A percentile compares a stretch with the other conserved stretches of the same genome.
These are phyloP conservation scores for Elsinoe perseae DNA, from an alignment of 2,329 filamentous ascomycete genomes.

Conservation along the genomic window DNA sequence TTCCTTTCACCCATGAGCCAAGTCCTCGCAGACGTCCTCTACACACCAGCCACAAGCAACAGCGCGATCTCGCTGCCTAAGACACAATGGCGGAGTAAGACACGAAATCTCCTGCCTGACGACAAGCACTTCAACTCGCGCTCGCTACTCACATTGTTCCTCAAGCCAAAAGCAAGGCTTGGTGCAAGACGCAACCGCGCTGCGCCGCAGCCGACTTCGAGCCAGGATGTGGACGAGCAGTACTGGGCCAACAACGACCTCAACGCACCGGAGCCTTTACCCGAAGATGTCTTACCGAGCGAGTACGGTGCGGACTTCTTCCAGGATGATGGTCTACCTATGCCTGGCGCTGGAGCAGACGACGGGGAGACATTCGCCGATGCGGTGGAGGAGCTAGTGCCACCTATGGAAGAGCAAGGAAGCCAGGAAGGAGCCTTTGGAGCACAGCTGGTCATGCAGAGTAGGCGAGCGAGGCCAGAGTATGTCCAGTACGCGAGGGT, in stretches of 20 bases:
- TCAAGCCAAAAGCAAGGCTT: constrained; percentile 87
- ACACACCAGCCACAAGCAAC: constrained; percentile 73
- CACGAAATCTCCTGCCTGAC: constrained; percentile 84
- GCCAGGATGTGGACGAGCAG: constrained; percentile 83
- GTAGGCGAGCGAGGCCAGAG: constrained; percentile 52
- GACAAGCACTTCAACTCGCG: constrained; percentile 98
- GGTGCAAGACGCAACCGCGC: constrained; percentile 51
- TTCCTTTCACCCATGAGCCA: constrained; percentile 69
- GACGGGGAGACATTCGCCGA: constrained; percentile 71
- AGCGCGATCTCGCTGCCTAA: constrained; percentile 78
- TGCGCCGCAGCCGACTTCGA: constrained; percentile 46
- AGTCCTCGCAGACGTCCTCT: constrained; percentile 64
- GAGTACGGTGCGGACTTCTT: constrained; percentile 98
- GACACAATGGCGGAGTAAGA: constrained; percentile 92
- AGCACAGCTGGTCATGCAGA: constrained; percentile 55
- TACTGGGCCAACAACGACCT: constrained; percentile 76
- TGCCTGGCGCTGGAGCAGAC: constrained; percentile 56
- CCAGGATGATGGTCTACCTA: constrained; percentile 71
- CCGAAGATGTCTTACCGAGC: constrained; percentile 54
- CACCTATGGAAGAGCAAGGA: constrained; percentile 48
- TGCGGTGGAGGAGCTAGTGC: constrained; percentile 70
- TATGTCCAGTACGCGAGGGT: constrained; percentile 59
- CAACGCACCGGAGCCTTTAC: constrained; percentile 24
- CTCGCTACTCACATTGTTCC: constrained; percentile 78
- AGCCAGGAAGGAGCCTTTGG: constrained; percentile 51